These are phyloP conservation scores for Chrysosphaeria jannelii DNA, from an alignment of 2,329 filamentous ascomycete genomes.

Conservation along the genomic window DNA sequence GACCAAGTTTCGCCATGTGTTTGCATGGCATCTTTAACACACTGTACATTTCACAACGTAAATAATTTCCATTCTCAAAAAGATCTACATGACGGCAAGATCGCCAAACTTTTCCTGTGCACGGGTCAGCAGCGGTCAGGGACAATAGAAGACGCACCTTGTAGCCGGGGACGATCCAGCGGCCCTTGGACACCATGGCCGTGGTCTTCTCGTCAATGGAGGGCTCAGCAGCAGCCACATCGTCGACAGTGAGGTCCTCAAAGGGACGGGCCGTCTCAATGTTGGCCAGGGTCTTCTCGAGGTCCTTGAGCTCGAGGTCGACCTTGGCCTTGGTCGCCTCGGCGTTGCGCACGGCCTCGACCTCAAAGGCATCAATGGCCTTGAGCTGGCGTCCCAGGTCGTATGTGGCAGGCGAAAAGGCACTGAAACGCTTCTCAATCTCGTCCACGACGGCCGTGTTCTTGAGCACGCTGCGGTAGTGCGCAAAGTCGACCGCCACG, in stretches of 20 bases:
- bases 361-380: conserved; percentile 93
- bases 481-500: conserved; percentile 67
- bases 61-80: conserved; percentile 15
- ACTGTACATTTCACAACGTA: too few relatives aligned
- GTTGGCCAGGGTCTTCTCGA: conserved; percentile 86
- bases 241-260: conserved; percentile 91
- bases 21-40: conserved; percentile 75
- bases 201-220: conserved; percentile 94
- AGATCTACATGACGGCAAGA: conserved; percentile 22
- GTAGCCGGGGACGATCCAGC: conserved; percentile 96
- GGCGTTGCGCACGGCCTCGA: conserved; percentile 86
- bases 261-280: conserved; percentile 90
- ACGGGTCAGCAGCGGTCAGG: conserved; percentile 13
- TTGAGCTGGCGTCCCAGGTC: conserved; percentile 85
- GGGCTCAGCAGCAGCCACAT: conserved; percentile 75
- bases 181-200: conserved; percentile 85
- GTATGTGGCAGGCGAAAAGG: conserved; percentile 80
- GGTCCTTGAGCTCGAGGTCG: conserved; percentile 75
- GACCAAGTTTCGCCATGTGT: conserved; percentile 43
- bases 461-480: conserved; percentile 81
- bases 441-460: conserved; percentile 88
- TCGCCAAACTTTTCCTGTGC: conserved; percentile 93
- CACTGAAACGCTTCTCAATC: conserved; percentile 83
- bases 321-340: conserved; percentile 92
- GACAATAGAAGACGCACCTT: conserved; percentile 34